A percentile compares a stretch with the other conserved stretches of the same genome.
These are phyloP conservation scores for Candida pseudoviswanathii DNA, from an alignment of 1,139 yeast species.

Conservation along the genomic window DNA sequence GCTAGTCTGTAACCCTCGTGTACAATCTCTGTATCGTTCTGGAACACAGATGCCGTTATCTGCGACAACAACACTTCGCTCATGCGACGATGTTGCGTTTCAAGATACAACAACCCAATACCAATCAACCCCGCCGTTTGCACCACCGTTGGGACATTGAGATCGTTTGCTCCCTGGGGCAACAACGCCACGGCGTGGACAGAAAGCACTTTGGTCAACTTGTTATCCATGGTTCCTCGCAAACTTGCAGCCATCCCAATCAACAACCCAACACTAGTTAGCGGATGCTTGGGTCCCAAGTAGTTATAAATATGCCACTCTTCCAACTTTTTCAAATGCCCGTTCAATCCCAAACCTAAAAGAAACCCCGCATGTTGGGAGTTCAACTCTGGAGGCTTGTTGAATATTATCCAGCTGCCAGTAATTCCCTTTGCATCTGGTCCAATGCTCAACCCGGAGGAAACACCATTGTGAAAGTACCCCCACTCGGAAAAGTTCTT, in stretches of 20 bases:
- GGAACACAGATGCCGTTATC: constrained; percentile 55
- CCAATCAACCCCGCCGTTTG: constrained; percentile 94
- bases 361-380: constrained; percentile 94
- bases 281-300: constrained; percentile 84
- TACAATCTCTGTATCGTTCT: constrained; percentile 58
- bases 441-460: constrained; percentile 81
- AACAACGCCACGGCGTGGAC: constrained; percentile 91
- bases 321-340: constrained; percentile 79
- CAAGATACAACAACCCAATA: constrained; percentile 79
- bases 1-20: constrained; percentile 86
- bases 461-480: constrained; percentile 87
- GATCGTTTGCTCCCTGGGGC: constrained; percentile 88
- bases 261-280: constrained; percentile 82
- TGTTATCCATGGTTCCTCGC: constrained; percentile 81
- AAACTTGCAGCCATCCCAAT: constrained; percentile 94
- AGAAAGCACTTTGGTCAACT: constrained; percentile 84
- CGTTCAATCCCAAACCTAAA: constrained; percentile 90
- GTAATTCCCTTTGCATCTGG: constrained; percentile 69
- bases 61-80: constrained; percentile 77
- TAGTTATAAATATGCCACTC: constrained; percentile 98
- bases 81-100: constrained; percentile 84
- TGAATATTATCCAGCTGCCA: constrained; percentile 92
- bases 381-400: constrained; percentile 69
- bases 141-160: constrained; percentile 79
- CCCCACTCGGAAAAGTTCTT: constrained; percentile 74